These are phyloP conservation scores for Alternaria viburni DNA, from an alignment of 2,329 filamentous ascomycete species.

Conservation along the genomic window DNA sequence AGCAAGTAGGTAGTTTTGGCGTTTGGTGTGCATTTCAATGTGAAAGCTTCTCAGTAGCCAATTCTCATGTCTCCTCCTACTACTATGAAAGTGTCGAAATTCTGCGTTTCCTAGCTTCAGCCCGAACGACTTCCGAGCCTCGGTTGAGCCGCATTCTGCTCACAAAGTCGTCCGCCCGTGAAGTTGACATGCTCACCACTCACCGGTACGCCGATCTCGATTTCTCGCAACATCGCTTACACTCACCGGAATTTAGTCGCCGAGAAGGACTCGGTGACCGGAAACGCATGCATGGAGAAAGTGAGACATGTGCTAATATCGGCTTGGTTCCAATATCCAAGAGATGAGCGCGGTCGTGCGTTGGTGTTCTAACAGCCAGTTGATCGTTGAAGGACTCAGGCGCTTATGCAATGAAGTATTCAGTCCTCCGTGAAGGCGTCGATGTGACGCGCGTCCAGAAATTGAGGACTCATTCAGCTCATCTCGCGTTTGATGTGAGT, in stretches of 20 bases:
- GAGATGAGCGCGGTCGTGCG: neutral
- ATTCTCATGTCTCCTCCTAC: neutral
- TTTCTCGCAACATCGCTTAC: neutral
- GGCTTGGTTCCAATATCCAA: neutral
- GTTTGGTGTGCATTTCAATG: neutral
- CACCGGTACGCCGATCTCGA: neutral
- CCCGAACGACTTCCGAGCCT: no score
- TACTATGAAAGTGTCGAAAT: rapidly evolving
- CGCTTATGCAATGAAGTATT: neutral
- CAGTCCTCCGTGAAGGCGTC: neutral
- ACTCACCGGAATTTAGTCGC: neutral
- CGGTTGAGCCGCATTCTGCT: neutral
- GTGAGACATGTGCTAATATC: neutral
- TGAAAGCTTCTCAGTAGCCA: no score
- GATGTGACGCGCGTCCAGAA: neutral
- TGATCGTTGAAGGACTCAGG: neutral
- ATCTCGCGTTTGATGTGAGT: neutral
- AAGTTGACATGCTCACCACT: neutral
- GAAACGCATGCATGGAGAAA: neutral
- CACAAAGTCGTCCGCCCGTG: neutral
- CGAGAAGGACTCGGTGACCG: neutral
- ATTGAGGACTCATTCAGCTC: neutral
- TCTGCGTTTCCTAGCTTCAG: neutral
- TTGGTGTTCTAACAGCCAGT: neutral
- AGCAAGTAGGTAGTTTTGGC: neutral